Conservation (phyloP, 2,329 filamentous ascomycete species). For the Penicillium sp. region DNA sequence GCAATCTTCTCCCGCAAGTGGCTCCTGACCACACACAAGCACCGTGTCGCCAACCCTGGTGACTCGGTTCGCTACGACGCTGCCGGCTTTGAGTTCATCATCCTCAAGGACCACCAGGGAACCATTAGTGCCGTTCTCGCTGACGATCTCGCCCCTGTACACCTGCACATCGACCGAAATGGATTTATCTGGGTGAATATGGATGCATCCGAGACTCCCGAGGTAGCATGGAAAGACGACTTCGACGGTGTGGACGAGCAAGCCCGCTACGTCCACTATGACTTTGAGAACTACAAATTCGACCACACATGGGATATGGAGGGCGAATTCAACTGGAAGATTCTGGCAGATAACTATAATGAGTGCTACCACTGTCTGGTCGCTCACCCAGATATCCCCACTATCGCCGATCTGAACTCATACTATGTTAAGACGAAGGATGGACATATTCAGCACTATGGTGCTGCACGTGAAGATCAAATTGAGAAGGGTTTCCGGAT, state of each 20-base stretch:
- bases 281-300: slow-evolving; percentile 58
- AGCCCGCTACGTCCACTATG: slow-evolving; percentile 49
- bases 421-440: slow-evolving; percentile 54
- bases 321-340: slow-evolving; percentile 62
- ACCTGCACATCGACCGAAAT: slow-evolving; percentile 54
- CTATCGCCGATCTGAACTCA: slow-evolving; percentile 57
- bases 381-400: slow-evolving; percentile 26
- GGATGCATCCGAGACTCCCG: slow-evolving; percentile 47
- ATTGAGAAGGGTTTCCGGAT: slow-evolving; percentile 25
- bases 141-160: slow-evolving; percentile 56
- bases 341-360: slow-evolving; percentile 65
- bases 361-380: slow-evolving; percentile 38
- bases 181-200: slow-evolving; percentile 63
- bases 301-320: slow-evolving; percentile 62
- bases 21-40: slow-evolving; percentile 22
- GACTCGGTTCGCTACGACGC: slow-evolving; percentile 58
- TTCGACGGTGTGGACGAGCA: slow-evolving; percentile 53
- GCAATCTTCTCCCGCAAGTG: slow-evolving; percentile 20
- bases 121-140: slow-evolving; percentile 50
- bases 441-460: slow-evolving; percentile 53
- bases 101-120: slow-evolving; percentile 52
- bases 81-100: slow-evolving; percentile 56
- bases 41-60: slow-evolving; percentile 51
- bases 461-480: slow-evolving; percentile 21
- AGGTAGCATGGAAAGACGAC: slow-evolving; percentile 55